Base-by-base conservation (phyloP, 495 filamentous ascomycete species). In the Halenospora varia region DNA sequence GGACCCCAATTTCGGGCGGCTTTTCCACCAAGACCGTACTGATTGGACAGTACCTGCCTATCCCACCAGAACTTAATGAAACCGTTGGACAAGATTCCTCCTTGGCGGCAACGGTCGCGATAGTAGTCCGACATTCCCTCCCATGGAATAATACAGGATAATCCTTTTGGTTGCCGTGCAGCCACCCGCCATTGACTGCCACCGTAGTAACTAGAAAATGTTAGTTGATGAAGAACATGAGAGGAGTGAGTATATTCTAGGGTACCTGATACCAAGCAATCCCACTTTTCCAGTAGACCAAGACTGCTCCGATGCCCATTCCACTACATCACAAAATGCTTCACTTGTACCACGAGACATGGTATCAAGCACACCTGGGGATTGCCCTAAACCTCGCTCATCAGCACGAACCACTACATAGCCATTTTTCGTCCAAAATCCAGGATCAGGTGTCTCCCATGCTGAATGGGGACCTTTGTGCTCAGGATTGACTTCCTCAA, bases 1-100 rank as follows among this genome's bases (percentile, higher is more conserved):
- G 35, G 70, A 70, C 25, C 71, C 71, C 60, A 67, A 41, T 53
- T 53, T 53, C 29, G 29, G 13, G 4, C 6, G 22, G 62, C 66
- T 35, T 73, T 60, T 2, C 70, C 73, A 1, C 68, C 60, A 0
- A 52, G 60, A 1, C 84, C 83, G 56, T 88, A 88, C 69, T 88
- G 84, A 59, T 86, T 85, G 3, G 67, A 62, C n/a, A 81, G 57
- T 1, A 86, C 81, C 64, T 87, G 83, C 0, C 82, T 71, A 63
- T 83, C 72, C 82, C 83, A 86, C 83, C 82, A 86, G 56, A 81
- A 53, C 10, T 1, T 69, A 60, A 87, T 83, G 65, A 87, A 87
- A 2, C 64, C 68, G 62, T 85, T 81, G 1, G 80, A 83, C 25
- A 84, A 66, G 40, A 88, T 86, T 0, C 85, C 85, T 2, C 85